Conservation (phyloP, 78 protist species). For the Neovahlkampfia damariscottae region DNA sequence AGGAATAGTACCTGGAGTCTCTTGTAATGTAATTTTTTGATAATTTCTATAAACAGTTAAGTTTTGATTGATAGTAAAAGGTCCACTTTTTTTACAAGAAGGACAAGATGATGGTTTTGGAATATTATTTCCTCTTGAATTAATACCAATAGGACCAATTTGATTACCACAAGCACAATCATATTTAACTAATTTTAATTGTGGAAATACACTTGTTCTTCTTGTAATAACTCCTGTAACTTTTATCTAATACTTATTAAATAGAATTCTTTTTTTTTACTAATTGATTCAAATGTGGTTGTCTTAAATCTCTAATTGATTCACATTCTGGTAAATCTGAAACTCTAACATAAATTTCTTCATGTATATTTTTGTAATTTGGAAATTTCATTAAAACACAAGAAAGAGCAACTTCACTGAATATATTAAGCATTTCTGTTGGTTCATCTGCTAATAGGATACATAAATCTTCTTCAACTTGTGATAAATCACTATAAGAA, state of each 20-base stretch:
- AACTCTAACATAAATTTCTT: conserved; percentile 78
- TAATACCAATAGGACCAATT: not conserved
- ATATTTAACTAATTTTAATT: conserved; percentile 56
- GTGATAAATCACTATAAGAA: not conserved
- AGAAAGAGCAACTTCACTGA: conserved; percentile 56
- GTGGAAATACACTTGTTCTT: conserved; percentile 89
- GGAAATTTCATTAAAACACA: conserved; percentile 20
- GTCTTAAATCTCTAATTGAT: conserved; percentile 83
- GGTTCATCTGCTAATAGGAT: conserved; percentile 55
- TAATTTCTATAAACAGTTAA: conserved; percentile 88
- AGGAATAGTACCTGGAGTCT: conserved; percentile 95
- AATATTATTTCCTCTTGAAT: not conserved
- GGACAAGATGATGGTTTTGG: conserved; percentile 38
- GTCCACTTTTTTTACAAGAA: conserved; percentile 63
- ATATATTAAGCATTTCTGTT: conserved; percentile 57
- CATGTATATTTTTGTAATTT: conserved; percentile 28
- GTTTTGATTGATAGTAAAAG: conserved; percentile 64
- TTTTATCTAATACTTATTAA: too few relatives aligned
- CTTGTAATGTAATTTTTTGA: conserved; percentile 90
- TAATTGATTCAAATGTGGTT: conserved; percentile 70
- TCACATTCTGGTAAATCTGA: conserved; percentile 73
- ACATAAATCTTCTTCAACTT: not conserved
- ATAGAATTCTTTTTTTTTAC: too few relatives aligned
- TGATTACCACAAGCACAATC: conserved; percentile 75
- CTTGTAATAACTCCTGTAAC: conserved; percentile 91